Conservation (phyloP, 2,329 filamentous ascomycete genomes). For the Epichloe scottii region DNA sequence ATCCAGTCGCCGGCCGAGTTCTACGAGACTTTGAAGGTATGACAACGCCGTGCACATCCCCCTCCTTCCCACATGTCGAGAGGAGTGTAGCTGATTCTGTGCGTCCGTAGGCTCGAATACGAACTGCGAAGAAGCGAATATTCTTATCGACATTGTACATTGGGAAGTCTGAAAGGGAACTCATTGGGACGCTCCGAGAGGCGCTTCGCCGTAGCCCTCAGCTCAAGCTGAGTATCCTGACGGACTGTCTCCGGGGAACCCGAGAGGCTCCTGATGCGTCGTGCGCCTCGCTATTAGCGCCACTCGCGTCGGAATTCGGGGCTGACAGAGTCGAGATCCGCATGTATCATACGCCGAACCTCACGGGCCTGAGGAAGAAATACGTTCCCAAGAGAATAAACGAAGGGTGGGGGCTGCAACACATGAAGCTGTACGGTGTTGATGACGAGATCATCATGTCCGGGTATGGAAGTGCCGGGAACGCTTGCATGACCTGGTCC, state of each 20-base stretch:
- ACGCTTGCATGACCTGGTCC: too few species aligned
- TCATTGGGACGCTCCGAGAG: constrained; percentile 66
- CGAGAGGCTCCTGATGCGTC: constrained; percentile 77
- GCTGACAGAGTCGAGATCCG: constrained; percentile 75
- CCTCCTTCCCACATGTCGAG: too few species aligned
- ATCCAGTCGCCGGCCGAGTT: constrained; percentile 76
- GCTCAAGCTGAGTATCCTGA: constrained; percentile 76
- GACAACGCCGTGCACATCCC: neutral
- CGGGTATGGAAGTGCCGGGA: constrained; percentile 37
- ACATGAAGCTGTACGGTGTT: constrained; percentile 96
- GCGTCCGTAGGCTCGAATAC: constrained; percentile 57
- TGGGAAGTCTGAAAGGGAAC: constrained; percentile 80
- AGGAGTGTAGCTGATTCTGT: neutral
- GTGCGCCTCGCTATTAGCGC: constrained; percentile 75
- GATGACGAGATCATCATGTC: constrained; percentile 95
- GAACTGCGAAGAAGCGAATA: constrained; percentile 62
- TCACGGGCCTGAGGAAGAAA: constrained; percentile 76
- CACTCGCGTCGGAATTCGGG: constrained; percentile 76
- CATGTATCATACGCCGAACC: constrained; percentile 96
- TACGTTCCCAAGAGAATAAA: constrained; percentile 83
- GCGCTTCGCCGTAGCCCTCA: constrained; percentile 63
- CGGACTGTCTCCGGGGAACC: constrained; percentile 82
- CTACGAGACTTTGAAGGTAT: constrained; percentile 78
- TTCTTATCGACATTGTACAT: constrained; percentile 97
- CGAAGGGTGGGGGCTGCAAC: constrained; percentile 94